Evolutionary conservation across 495 filamentous ascomycete species (phyloP).

Genomic region (Daldinia loculata): DNA sequence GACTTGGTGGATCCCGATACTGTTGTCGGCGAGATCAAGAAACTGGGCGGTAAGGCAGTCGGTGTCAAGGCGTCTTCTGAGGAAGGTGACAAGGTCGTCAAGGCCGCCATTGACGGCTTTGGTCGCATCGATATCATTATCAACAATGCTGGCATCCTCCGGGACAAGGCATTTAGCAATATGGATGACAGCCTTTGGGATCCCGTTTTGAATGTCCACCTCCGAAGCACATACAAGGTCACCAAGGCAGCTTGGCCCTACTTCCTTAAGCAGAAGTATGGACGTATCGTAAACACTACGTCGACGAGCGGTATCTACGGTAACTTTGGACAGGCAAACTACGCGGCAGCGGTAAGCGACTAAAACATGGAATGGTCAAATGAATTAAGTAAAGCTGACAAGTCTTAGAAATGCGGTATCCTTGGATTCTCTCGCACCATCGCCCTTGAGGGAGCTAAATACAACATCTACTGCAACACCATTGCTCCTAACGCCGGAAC

Average conservation of each 20-base stretch:
- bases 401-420: slow-evolving; percentile 81
- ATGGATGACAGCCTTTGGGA: slow-evolving; percentile 97
- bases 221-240: slow-evolving; percentile 94
- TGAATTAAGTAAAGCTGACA: slow-evolving; percentile 32
- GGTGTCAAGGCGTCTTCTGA: slow-evolving; percentile 94
- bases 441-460: slow-evolving; percentile 92
- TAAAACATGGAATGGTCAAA: neutral
- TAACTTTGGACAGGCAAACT: slow-evolving; percentile 99
- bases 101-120: slow-evolving; percentile 90
- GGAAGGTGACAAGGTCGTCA: slow-evolving; percentile 91
- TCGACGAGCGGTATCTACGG: slow-evolving; percentile 98
- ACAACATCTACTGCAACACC: slow-evolving; percentile 99
- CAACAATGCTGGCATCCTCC: slow-evolving; percentile 97
- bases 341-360: slow-evolving; percentile 80
- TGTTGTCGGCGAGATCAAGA: slow-evolving; percentile 90
- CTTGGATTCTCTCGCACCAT: slow-evolving; percentile 93
- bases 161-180: slow-evolving; percentile 97
- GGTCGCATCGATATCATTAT: slow-evolving; percentile 93
- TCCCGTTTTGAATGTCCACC: slow-evolving; percentile 89
- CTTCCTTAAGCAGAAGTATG: slow-evolving; percentile 98
- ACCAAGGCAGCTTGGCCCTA: slow-evolving; percentile 98
- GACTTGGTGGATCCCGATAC: slow-evolving; percentile 93
- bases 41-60: slow-evolving; percentile 87
- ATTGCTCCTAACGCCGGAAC: slow-evolving; percentile 98
- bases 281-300: slow-evolving; percentile 94